phyloP scores from a whole-genome alignment of 305 asterid genomes.

The Ruellia speciosa region DNA sequence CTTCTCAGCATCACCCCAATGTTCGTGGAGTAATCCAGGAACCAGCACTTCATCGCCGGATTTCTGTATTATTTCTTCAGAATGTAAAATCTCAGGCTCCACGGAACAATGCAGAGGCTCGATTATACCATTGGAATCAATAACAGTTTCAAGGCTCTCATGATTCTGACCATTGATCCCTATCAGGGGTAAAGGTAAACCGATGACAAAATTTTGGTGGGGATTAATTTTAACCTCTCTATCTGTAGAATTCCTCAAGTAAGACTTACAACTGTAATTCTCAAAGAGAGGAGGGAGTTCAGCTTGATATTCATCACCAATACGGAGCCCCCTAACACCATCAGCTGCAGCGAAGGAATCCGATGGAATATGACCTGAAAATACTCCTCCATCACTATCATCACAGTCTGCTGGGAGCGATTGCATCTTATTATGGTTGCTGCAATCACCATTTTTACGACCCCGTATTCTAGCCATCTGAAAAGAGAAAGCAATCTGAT shows the following conservation, averaged over 20 bases:
- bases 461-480: too few relatives aligned
- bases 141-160: background rate
- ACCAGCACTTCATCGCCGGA: slow-evolving; percentile 21
- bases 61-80: slow-evolving; percentile 21
- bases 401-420: too few relatives aligned
- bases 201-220: slow-evolving; percentile 22
- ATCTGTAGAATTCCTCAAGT: background rate
- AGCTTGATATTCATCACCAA: slow-evolving; percentile 56
- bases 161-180: slow-evolving; percentile 19
- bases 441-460: too few relatives aligned
- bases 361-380: background rate
- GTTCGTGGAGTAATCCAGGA: slow-evolving; percentile 32
- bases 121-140: background rate
- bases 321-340: slow-evolving; percentile 29
- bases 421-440: too few relatives aligned
- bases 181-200: slow-evolving; percentile 33
- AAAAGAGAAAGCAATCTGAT: too few relatives aligned
- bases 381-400: too few relatives aligned
- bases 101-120: slow-evolving; percentile 9
- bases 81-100: slow-evolving; percentile 9
- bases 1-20: slow-evolving; percentile 46
- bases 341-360: background rate
- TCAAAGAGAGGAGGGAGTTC: slow-evolving; percentile 36
- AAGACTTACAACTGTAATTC: slow-evolving; percentile 9
- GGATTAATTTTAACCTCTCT: background rate